Conservation (phyloP, 202 grass and related monocot species). For the Schoenoplectus tabernaemontani region DNA sequence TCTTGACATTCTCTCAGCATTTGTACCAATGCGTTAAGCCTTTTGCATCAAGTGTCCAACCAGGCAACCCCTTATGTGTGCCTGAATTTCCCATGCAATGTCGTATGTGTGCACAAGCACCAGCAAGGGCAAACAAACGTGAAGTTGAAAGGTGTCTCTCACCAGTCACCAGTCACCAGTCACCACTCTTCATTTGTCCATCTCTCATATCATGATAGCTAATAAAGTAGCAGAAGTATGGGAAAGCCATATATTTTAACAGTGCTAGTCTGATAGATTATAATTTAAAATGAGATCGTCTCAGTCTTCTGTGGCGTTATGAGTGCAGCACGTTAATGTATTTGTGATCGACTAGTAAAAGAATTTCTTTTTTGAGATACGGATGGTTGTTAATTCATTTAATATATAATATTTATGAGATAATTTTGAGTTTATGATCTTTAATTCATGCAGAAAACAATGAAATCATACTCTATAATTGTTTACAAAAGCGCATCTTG, state of each 20-base stretch:
- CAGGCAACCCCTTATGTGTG: neutral
- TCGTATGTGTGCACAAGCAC: neutral
- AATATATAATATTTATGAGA: no score
- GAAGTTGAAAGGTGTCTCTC: constrained; percentile 11
- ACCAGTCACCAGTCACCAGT: no score
- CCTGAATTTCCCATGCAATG: neutral
- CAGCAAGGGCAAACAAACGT: constrained; percentile 8
- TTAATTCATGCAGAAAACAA: no score
- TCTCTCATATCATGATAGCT: constrained; percentile 4
- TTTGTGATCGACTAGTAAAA: no score
- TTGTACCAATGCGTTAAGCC: neutral
- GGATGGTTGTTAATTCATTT: no score
- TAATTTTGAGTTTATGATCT: no score
- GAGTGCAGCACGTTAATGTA: no score
- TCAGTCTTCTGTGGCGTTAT: constrained; percentile 6
- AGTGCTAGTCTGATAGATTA: neutral
- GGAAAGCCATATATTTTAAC: constrained; percentile 13
- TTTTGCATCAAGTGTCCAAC: neutral
- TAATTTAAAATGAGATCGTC: neutral
- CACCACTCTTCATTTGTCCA: neutral
- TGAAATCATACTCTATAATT: no score
- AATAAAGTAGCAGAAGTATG: neutral
- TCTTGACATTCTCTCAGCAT: constrained; percentile 2
- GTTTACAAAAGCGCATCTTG: no score
- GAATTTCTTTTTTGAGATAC: no score